Percentiles rank a stretch among this genome's conserved stretches.
phyloP scores from a whole-genome alignment of 2,329 filamentous ascomycete genomes.

The Aschersonia sp. region DNA sequence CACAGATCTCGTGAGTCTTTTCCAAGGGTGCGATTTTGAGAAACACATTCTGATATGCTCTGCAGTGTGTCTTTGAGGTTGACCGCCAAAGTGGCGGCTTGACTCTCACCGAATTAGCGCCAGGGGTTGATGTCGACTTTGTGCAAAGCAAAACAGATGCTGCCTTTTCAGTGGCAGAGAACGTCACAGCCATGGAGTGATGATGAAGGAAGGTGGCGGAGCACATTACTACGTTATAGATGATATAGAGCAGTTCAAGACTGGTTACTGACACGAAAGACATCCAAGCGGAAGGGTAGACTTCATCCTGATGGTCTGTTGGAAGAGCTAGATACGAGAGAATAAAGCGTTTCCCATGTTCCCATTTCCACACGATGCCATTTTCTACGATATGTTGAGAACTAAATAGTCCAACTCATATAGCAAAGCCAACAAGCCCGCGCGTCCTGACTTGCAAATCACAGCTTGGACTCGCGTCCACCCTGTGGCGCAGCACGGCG shows the following conservation, averaged over 20 bases:
- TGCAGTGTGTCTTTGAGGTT: slow-evolving; percentile 54
- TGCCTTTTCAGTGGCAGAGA: slow-evolving; percentile 45
- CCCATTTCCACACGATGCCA: too few species aligned
- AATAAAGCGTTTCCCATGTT: too few species aligned
- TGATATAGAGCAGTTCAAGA: too few species aligned
- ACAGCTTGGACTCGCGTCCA: not conserved
- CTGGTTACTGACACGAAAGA: too few species aligned
- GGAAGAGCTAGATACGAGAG: too few species aligned
- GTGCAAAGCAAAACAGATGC: slow-evolving; percentile 58
- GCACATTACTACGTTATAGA: too few species aligned
- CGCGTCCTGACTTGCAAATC: not conserved
- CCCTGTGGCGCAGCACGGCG: slow-evolving; percentile 3
- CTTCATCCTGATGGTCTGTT: too few species aligned
- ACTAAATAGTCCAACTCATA: too few species aligned
- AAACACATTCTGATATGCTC: slow-evolving; percentile 2
- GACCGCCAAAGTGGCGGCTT: slow-evolving; percentile 45
- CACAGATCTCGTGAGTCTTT: slow-evolving; percentile 49
- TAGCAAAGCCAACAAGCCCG: too few species aligned
- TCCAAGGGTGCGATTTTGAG: not conserved
- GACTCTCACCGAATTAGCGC: slow-evolving; percentile 56
- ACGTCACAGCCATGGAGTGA: slow-evolving; percentile 33
- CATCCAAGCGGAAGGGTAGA: too few species aligned
- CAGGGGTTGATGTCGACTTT: slow-evolving; percentile 53
- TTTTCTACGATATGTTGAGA: too few species aligned
- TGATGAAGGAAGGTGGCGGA: not conserved